phyloP scores from a whole-genome alignment of 2,329 filamentous ascomycete genomes.

The Stagonosporopsis rhizophila region DNA sequence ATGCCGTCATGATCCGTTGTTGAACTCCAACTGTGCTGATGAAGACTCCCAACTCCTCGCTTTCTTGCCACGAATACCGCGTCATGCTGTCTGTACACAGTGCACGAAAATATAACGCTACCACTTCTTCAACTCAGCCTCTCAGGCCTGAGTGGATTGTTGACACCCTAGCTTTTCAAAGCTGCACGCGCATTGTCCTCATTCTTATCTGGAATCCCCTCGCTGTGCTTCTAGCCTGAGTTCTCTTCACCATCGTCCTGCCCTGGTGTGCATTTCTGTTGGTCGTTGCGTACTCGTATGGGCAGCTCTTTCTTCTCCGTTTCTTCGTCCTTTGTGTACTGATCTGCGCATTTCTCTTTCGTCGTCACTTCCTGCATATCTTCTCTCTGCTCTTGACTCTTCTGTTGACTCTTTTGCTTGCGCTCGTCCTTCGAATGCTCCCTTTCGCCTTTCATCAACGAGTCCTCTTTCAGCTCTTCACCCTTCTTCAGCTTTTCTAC shows the following conservation, averaged over 20 bases:
- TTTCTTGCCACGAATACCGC: background rate
- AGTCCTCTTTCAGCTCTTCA: background rate
- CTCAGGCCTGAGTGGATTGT: background rate
- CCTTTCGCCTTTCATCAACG: background rate
- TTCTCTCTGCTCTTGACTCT: background rate
- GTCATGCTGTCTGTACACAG: constrained; percentile 2
- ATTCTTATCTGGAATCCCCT: background rate
- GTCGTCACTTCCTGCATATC: background rate
- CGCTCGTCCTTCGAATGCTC: background rate
- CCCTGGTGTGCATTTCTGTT: background rate
- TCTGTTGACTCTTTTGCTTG: background rate
- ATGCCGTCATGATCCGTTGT: background rate
- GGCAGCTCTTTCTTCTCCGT: background rate
- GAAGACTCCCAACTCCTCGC: background rate
- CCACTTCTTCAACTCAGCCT: background rate
- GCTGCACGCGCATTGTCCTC: background rate
- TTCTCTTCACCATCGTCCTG: background rate
- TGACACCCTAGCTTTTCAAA: background rate
- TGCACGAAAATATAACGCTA: background rate
- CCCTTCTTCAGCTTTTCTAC: background rate
- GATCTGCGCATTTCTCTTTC: background rate
- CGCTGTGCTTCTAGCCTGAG: background rate
- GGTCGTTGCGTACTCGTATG: background rate
- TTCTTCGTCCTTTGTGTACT: background rate
- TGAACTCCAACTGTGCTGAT: background rate